A percentile compares a stretch with the other conserved stretches of the same genome.
Conservation (phyloP, 2,329 filamentous ascomycete species). For the Karstenula rhodostoma region DNA sequence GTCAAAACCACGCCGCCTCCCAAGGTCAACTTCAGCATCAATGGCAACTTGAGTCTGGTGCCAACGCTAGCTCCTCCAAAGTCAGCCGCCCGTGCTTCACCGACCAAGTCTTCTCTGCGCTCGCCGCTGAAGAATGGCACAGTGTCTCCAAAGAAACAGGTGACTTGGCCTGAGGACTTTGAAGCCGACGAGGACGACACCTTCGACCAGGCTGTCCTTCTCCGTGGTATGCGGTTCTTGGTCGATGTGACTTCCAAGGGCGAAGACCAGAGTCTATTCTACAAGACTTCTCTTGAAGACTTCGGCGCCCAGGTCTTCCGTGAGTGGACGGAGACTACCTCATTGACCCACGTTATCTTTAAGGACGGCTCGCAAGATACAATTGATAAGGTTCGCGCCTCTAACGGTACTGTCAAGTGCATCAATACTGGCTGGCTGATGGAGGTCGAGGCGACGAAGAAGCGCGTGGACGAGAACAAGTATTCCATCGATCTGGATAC, state of each 20-base stretch:
- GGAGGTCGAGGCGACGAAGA: constrained; percentile 59
- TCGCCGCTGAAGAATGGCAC: constrained; percentile 45
- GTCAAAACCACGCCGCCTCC: not conserved
- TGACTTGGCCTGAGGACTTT: constrained; percentile 40
- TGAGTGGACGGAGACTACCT: constrained; percentile 69
- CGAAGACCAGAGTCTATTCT: constrained; percentile 65
- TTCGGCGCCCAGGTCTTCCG: constrained; percentile 85
- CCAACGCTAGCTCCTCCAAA: constrained; percentile 19
- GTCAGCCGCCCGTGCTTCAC: constrained; percentile 27
- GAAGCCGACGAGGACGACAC: constrained; percentile 30
- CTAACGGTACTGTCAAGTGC: constrained; percentile 78
- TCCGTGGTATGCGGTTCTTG: constrained; percentile 74
- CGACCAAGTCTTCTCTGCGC: constrained; percentile 44
- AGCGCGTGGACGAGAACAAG: constrained; percentile 41
- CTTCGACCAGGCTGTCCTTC: constrained; percentile 34
- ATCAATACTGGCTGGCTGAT: constrained; percentile 90
- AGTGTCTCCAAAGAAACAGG: constrained; percentile 49
- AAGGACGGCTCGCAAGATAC: constrained; percentile 86
- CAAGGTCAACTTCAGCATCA: not conserved
- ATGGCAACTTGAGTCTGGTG: constrained; percentile 3
- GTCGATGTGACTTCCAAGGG: constrained; percentile 86
- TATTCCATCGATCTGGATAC: constrained; percentile 43
- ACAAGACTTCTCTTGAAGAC: constrained; percentile 77
- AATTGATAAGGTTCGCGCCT: constrained; percentile 79
- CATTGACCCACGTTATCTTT: constrained; percentile 88